Percentiles rank a stretch among this genome's conserved stretches.
Evolutionary conservation across 768 basidiomycete species (phyloP).

Genomic region (Ramaria rubella): DNA sequence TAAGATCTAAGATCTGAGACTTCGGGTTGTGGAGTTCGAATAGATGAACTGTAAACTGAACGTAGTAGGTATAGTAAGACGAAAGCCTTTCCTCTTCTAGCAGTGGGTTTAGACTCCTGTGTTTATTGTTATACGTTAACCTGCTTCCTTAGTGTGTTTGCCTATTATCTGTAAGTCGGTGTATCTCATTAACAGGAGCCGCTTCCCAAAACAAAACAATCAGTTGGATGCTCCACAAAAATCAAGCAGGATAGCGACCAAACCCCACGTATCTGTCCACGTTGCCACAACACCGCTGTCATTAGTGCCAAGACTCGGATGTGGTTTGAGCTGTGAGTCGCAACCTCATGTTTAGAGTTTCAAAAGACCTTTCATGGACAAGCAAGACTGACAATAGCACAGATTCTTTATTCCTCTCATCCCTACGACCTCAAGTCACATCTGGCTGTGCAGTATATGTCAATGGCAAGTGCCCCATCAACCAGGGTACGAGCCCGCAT

Average conservation of each 20-base stretch:
- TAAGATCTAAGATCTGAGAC: too few relatives aligned
- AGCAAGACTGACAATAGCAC: not conserved
- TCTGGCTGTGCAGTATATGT: conserved; percentile 71
- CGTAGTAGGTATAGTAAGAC: not conserved
- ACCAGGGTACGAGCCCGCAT: conserved; percentile 36
- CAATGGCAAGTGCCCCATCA: conserved; percentile 52
- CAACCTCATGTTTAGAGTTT: not conserved
- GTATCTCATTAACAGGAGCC: conserved; percentile 7
- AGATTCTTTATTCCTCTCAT: conserved; percentile 59
- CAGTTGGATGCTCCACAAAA: conserved; percentile 63
- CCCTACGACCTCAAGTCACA: conserved; percentile 51
- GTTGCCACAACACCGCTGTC: conserved; percentile 63
- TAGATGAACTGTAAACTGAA: not conserved
- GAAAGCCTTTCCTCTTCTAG: not conserved
- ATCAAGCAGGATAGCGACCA: conserved; percentile 50
- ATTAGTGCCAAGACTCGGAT: conserved; percentile 55
- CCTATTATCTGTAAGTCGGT: conserved; percentile 28
- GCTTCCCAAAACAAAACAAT: conserved; percentile 12
- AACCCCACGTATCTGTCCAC: conserved; percentile 54
- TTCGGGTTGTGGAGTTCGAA: too few relatives aligned
- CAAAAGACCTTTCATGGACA: not conserved
- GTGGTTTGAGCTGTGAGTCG: conserved; percentile 62
- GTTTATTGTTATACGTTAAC: not conserved
- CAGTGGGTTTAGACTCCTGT: not conserved
- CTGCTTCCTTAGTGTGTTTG: conserved; percentile 24